phyloP scores from a whole-genome alignment of 768 basidiomycete genomes.

The Serendipita vermifera region DNA sequence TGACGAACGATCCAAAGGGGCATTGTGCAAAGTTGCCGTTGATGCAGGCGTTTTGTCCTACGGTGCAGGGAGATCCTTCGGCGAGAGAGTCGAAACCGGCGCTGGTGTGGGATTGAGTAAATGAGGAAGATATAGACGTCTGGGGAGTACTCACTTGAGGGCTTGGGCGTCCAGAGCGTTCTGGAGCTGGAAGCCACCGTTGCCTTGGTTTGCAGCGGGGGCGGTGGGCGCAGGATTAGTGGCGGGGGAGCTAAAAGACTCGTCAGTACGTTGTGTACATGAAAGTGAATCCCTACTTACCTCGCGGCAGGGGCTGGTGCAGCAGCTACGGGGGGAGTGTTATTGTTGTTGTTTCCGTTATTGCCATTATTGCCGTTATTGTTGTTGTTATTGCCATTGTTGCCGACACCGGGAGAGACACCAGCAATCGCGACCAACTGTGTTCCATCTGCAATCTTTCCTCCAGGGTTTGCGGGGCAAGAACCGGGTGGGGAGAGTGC shows the following conservation, averaged over 20 bases:
- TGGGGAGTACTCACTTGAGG: slow-evolving; percentile 25
- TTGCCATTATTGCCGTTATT: neutral
- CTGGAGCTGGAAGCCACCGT: slow-evolving; percentile 24
- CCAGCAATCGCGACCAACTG: slow-evolving; percentile 30
- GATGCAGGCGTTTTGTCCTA: slow-evolving; percentile 15
- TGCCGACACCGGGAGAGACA: slow-evolving; percentile 25
- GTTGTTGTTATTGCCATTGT: slow-evolving; percentile 1
- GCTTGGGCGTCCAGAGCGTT: slow-evolving; percentile 41
- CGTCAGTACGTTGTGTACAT: neutral
- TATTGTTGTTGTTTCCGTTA: slow-evolving; percentile 11
- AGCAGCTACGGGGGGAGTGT: slow-evolving; percentile 10
- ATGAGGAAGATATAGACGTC: neutral
- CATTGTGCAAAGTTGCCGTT: slow-evolving; percentile 38
- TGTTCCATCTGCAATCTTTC: slow-evolving; percentile 37
- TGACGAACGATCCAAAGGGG: slow-evolving; percentile 33
- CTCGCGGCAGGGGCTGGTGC: neutral
- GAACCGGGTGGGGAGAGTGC: slow-evolving; percentile 36
- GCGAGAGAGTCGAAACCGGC: slow-evolving; percentile 38
- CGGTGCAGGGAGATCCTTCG: slow-evolving; percentile 33
- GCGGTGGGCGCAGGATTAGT: neutral
- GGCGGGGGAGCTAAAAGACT: neutral
- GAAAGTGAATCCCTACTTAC: no score
- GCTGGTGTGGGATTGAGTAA: slow-evolving; percentile 6
- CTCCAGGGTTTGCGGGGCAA: slow-evolving; percentile 36
- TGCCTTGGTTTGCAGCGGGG: neutral